Conservation (phyloP, 352 stramenopile species). For the Pythium pyrilobum region DNA sequence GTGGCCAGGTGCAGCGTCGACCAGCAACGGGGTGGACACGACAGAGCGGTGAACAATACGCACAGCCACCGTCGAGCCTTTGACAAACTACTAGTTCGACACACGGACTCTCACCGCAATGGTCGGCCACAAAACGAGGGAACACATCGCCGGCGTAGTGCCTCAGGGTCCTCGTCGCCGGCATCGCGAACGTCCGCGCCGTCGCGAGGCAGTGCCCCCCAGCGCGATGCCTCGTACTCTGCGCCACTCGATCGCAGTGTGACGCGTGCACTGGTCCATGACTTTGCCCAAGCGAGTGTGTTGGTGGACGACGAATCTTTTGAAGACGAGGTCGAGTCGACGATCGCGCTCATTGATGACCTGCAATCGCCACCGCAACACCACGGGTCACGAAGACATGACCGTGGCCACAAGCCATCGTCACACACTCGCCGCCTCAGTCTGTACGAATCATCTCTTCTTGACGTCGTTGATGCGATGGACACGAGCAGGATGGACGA, state of each 20-base stretch:
- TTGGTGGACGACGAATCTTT: constrained; percentile 17
- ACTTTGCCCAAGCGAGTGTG: constrained; percentile 14
- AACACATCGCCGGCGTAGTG: too few relatives aligned
- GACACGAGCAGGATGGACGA: not conserved
- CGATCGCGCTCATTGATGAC: constrained; percentile 8
- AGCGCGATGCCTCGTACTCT: not conserved
- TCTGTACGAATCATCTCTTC: constrained; percentile 41
- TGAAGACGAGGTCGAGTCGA: constrained; percentile 18
- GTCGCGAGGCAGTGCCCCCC: not conserved
- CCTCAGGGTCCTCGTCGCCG: not conserved
- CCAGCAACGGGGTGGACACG: too few relatives aligned
- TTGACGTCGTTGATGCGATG: constrained; percentile 41
- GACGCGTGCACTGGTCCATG: constrained; percentile 6
- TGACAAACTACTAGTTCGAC: too few relatives aligned
- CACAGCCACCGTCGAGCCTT: too few relatives aligned
- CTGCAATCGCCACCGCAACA: not conserved
- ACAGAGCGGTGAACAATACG: too few relatives aligned
- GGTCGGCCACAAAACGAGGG: too few relatives aligned
- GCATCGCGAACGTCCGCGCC: not conserved
- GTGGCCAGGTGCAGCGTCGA: not conserved
- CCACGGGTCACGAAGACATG: too few relatives aligned
- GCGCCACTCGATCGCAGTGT: constrained; percentile 1
- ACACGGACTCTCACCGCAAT: too few relatives aligned
- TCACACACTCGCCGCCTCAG: constrained; percentile 2
- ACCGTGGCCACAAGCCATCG: not conserved